Percentiles rank a stretch among this genome's conserved stretches.
phyloP scores from a whole-genome alignment of 2,329 filamentous ascomycete species.

The Beauveria brongniartii region DNA sequence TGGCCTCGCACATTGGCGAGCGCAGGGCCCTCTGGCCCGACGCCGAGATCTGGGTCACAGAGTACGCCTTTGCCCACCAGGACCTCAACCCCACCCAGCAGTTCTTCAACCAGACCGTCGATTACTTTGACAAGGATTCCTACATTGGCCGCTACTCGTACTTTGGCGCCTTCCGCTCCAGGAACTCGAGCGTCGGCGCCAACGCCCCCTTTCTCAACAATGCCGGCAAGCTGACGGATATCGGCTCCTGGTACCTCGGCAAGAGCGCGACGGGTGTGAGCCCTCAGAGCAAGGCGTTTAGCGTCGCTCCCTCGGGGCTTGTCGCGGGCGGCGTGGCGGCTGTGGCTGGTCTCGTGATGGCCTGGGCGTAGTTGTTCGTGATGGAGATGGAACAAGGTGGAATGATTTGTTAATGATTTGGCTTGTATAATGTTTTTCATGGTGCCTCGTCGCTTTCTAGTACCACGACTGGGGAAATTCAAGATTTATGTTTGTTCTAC shows the following conservation, averaged over 20 bases:
- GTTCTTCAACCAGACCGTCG: slow-evolving; percentile 59
- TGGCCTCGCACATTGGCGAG: slow-evolving; percentile 59
- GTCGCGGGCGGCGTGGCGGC: neutral
- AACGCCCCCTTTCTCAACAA: slow-evolving; percentile 64
- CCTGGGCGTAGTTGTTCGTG: neutral
- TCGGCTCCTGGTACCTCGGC: slow-evolving; percentile 72
- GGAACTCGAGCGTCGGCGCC: slow-evolving; percentile 64
- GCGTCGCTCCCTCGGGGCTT: neutral
- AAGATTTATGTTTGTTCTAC: neutral
- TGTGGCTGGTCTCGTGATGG: neutral
- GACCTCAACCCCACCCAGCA: slow-evolving; percentile 48
- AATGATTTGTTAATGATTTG: neutral
- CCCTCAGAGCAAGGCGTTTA: slow-evolving; percentile 20
- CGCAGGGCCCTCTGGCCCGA: slow-evolving; percentile 42
- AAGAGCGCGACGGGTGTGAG: slow-evolving; percentile 36
- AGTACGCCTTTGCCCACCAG: slow-evolving; percentile 58
- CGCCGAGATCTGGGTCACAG: slow-evolving; percentile 66
- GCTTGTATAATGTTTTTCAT: neutral
- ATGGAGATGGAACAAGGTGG: neutral
- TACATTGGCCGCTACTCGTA: slow-evolving; percentile 63
- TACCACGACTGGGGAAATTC: neutral
- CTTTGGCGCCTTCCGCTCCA: slow-evolving; percentile 66
- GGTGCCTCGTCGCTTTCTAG: too few species aligned
- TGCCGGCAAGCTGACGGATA: slow-evolving; percentile 62
- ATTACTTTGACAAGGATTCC: slow-evolving; percentile 52